Percentiles rank a stretch among this genome's conserved stretches.
Evolutionary conservation across 176 grass and related monocot species (phyloP).

Genomic region (Lolium multiflorum): DNA sequence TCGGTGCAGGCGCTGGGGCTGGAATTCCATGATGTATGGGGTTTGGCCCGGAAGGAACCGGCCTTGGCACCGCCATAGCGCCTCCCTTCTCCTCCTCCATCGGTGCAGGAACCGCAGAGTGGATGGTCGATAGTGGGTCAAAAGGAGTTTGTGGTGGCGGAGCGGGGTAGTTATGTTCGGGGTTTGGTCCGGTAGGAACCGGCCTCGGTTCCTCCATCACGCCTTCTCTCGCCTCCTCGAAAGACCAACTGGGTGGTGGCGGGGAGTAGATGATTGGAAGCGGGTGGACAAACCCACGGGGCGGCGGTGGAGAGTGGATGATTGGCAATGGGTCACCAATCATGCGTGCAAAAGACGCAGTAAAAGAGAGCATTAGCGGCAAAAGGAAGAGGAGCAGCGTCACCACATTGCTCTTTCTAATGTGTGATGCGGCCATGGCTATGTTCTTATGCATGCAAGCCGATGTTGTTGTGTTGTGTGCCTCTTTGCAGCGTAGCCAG

Average conservation of each 20-base stretch:
- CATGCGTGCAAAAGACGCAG: not conserved
- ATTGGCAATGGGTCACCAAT: not conserved
- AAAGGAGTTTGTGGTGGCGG: not conserved
- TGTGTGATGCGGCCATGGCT: not conserved
- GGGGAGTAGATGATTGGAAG: not conserved
- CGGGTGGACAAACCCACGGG: not conserved
- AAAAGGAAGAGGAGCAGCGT: not conserved
- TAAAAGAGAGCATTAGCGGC: not conserved
- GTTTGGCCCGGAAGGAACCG: not conserved
- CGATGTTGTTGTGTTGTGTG: not conserved
- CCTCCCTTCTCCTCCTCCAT: not conserved
- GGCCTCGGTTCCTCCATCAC: too few species aligned
- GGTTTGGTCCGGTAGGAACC: too few species aligned
- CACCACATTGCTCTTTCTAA: not conserved
- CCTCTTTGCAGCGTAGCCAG: not conserved
- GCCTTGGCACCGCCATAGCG: not conserved
- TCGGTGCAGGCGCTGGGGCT: too few species aligned
- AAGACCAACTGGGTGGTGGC: not conserved
- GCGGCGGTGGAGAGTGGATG: not conserved
- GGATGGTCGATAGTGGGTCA: not conserved
- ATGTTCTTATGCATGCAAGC: not conserved
- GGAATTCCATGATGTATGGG: not conserved
- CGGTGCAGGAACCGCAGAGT: not conserved
- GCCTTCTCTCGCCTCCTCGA: too few species aligned
- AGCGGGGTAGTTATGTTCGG: too few species aligned